Conservation (phyloP, 164 flowering plant genomes). For the Brasenia schreberi region DNA sequence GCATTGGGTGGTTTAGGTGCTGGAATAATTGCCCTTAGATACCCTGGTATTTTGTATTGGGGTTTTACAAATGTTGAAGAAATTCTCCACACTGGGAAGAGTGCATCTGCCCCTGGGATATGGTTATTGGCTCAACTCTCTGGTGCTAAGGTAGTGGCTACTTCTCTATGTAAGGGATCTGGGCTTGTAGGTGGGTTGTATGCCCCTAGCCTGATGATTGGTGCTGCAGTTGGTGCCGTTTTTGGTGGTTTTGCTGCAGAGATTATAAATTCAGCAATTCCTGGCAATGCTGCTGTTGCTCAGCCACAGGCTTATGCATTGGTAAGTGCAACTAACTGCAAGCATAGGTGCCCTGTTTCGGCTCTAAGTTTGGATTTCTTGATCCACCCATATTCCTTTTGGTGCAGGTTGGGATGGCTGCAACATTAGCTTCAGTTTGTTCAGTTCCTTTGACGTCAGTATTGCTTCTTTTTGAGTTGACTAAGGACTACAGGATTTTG, state of each 20-base stretch:
- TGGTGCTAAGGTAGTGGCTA: constrained; percentile 93
- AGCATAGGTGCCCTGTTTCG: too few species aligned
- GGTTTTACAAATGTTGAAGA: constrained; percentile 99
- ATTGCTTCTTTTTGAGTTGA: constrained; percentile 90
- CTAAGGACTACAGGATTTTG: constrained; percentile 90
- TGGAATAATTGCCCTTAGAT: constrained; percentile 89
- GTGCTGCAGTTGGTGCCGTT: constrained; percentile 98
- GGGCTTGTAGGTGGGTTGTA: constrained; percentile 98
- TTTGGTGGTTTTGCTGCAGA: constrained; percentile 97
- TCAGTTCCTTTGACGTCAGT: constrained; percentile 97
- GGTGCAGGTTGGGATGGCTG: constrained; percentile 98
- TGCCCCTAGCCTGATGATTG: constrained; percentile 99
- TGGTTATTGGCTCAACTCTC: constrained; percentile 83
- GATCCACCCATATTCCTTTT: background rate
- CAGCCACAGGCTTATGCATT: constrained; percentile 98
- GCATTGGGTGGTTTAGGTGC: constrained; percentile 97
- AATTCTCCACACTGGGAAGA: constrained; percentile 92
- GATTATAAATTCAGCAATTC: constrained; percentile 84
- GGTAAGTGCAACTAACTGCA: constrained; percentile 22
- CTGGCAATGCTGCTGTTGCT: constrained; percentile 88
- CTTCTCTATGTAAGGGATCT: constrained; percentile 95
- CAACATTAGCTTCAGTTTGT: constrained; percentile 95
- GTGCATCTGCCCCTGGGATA: constrained; percentile 96
- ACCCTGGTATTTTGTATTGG: constrained; percentile 96
- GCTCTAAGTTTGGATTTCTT: too few species aligned